These are phyloP conservation scores for Trichoderma asperelloides DNA, from an alignment of 495 filamentous ascomycete species.

Conservation along the genomic window DNA sequence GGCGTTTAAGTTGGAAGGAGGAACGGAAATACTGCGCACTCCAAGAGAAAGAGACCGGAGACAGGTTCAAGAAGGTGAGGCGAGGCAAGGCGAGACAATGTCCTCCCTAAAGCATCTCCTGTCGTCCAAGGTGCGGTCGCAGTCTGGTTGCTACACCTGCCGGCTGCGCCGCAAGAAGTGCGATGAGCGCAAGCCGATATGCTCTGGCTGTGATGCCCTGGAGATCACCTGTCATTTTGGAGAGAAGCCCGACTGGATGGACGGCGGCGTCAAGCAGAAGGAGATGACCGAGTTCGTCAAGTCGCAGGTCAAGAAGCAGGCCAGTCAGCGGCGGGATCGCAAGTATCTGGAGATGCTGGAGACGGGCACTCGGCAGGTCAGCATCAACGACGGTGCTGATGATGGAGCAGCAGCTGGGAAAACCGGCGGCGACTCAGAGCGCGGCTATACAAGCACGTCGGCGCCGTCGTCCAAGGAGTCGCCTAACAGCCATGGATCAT, in stretches of 20 bases:
- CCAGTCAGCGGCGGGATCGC: conserved; percentile 30
- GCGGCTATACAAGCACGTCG: neutral
- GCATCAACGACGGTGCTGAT: conserved; percentile 9
- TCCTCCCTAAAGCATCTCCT: conserved; percentile 9
- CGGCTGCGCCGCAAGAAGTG: conserved; percentile 48
- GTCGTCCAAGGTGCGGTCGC: conserved; percentile 25
- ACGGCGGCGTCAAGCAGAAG: conserved; percentile 38
- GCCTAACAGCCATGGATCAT: neutral
- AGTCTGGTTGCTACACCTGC: conserved; percentile 49
- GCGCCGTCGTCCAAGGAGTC: neutral
- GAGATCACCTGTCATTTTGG: conserved; percentile 40
- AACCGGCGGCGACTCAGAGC: neutral
- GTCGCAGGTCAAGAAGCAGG: conserved; percentile 40
- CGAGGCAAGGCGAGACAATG: neutral
- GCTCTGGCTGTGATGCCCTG: conserved; percentile 35
- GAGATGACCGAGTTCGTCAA: conserved; percentile 42
- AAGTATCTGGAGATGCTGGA: conserved; percentile 24
- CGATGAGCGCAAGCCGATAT: conserved; percentile 40
- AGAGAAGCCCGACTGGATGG: conserved; percentile 50
- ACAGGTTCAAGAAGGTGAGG: too few relatives aligned
- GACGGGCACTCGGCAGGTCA: conserved; percentile 21
- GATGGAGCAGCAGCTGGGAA: conserved; percentile 1
- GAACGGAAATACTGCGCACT: too few relatives aligned
- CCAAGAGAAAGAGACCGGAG: too few relatives aligned
- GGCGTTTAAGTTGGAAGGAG: too few relatives aligned